These are phyloP conservation scores for Ascochyta pisi DNA, from an alignment of 2,329 filamentous ascomycete genomes.

Conservation along the genomic window DNA sequence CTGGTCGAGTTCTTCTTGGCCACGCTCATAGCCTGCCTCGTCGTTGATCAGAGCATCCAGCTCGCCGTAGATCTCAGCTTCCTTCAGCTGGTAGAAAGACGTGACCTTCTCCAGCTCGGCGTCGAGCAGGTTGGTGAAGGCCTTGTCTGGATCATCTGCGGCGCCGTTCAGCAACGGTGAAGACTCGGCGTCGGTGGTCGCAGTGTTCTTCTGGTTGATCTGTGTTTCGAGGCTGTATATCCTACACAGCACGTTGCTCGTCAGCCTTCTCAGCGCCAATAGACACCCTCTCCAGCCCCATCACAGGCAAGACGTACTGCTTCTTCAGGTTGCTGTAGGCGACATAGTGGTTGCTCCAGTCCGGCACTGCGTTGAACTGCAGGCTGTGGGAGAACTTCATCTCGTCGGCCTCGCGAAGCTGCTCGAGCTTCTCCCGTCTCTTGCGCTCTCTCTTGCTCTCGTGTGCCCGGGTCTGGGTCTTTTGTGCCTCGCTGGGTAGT, in stretches of 20 bases:
- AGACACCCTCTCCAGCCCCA: neutral
- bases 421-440: conserved; percentile 68
- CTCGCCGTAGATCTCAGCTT: conserved; percentile 84
- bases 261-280: conserved; percentile 25
- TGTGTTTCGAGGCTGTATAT: conserved; percentile 96
- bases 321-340: conserved; percentile 99
- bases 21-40: conserved; percentile 70
- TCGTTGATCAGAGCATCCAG: conserved; percentile 79
- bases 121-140: conserved; percentile 83
- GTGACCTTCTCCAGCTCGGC: conserved; percentile 93
- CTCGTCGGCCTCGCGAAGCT: conserved; percentile 77
- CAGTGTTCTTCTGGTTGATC: conserved; percentile 65
- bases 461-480: conserved; percentile 7
- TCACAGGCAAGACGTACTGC: conserved; percentile 66
- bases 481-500: conserved; percentile 18
- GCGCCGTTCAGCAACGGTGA: conserved; percentile 78
- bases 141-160: conserved; percentile 73
- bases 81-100: conserved; percentile 88
- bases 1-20: conserved; percentile 50
- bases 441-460: conserved; percentile 50
- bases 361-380: conserved; percentile 99
- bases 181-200: conserved; percentile 74
- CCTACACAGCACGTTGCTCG: conserved; percentile 54
- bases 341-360: conserved; percentile 98
- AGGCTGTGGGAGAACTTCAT: conserved; percentile 99